Evolutionary conservation across 495 filamentous ascomycete species (phyloP), one percentile per base, ranked within the genome.

Genomic region (Copromyces sp.): DNA sequence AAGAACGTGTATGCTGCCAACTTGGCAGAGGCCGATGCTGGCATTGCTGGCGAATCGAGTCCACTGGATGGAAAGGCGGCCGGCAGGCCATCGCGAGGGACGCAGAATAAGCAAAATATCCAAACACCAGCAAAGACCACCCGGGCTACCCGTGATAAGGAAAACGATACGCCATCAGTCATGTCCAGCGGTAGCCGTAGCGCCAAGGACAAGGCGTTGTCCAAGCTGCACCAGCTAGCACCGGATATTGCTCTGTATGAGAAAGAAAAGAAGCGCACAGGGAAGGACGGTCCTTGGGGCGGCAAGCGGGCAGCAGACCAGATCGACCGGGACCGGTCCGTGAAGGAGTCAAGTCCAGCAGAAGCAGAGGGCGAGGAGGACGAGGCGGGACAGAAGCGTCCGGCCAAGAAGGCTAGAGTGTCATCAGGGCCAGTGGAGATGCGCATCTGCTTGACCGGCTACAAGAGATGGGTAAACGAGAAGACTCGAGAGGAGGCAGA

Each of bases 191-290:
- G 89, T 59, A 94, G 92, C 79, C 90, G 95, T 39, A 93, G 91
- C 77, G 94, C 95, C 9, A 98, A 98, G 77, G 90, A 92, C 4
- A 89, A 90, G 73, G 95, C 96, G 40, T 82, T 90, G 3, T 89
- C 90, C 4, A 90, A 86, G 70, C 82, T 98, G 3, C 93, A 95
- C 69, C 87, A 89, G 32, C 81, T 92, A 35, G 94, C 93, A 11
- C 86, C 89, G 0, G 95, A 98, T 80, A 92, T 98, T 74, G 90
- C 90, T 9, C 83, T 94, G 69, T 98, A 94, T 78, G 91, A 99
- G 79, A 98, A 97, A 77, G 95, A 99, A 81, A 93, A 85, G 84
- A 97, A 95, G 83, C 89, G 87, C 70, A 80, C 80, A 16, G 71
- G 89, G 29, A 91, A 92, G 47, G 94, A 94, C n/a, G 81, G 79